phyloP scores from a whole-genome alignment of 148 eudicot genomes.

The Vaccinium macrocarpon region DNA sequence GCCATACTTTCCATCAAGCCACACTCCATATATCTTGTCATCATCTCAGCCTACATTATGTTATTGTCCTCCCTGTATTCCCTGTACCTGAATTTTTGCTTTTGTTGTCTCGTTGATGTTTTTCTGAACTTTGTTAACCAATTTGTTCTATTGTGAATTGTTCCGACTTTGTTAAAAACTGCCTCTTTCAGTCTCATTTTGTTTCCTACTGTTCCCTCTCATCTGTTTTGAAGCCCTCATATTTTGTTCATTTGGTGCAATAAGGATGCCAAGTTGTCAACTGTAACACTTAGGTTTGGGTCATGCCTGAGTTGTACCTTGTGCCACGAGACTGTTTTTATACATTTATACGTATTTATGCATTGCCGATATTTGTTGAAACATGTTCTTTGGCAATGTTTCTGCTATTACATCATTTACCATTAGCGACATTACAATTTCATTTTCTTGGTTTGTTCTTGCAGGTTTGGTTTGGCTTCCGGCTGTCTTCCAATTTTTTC shows the following conservation, averaged over 20 bases:
- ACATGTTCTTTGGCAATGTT: not conserved
- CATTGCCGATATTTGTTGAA: not conserved
- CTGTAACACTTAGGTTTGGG: not conserved
- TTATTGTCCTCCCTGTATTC: not conserved
- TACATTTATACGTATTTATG: not conserved
- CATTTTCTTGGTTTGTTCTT: not conserved
- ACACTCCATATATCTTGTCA: not conserved
- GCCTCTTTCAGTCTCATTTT: not conserved
- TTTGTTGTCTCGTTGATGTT: not conserved
- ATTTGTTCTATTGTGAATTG: not conserved
- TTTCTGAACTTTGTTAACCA: not conserved
- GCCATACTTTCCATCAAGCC: not conserved
- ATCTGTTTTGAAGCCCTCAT: not conserved
- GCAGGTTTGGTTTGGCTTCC: constrained; percentile 14
- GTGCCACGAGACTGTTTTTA: not conserved
- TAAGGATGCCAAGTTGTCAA: not conserved
- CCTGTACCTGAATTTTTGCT: not conserved
- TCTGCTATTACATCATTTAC: not conserved
- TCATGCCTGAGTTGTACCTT: not conserved
- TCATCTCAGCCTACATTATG: too few relatives aligned
- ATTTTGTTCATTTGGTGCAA: not conserved
- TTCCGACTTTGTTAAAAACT: not conserved
- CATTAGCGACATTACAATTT: not conserved
- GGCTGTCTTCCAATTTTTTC: constrained; percentile 10
- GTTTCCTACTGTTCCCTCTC: not conserved